phyloP scores from a whole-genome alignment of 2,329 filamentous ascomycete genomes.

The Aspergillus sp. region DNA sequence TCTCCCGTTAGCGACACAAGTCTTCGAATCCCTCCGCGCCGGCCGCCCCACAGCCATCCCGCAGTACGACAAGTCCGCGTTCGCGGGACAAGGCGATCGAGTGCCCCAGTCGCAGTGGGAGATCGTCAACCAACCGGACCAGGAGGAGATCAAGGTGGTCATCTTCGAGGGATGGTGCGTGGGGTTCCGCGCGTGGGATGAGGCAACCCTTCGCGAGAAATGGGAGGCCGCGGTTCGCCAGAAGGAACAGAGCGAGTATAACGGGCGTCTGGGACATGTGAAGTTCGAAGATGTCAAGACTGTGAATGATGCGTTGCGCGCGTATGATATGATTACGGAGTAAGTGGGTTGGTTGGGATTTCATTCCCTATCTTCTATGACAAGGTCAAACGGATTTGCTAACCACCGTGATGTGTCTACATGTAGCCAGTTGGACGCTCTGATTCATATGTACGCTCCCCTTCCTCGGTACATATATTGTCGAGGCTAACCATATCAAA shows the following conservation, averaged over 20 bases:
- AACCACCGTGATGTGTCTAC: constrained; percentile 5
- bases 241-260: constrained; percentile 51
- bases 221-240: constrained; percentile 50
- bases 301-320: constrained; percentile 58
- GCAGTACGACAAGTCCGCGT: constrained; percentile 80
- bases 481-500: constrained; percentile 19
- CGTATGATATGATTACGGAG: constrained; percentile 61
- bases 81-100: constrained; percentile 74
- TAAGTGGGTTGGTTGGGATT: constrained; percentile 24
- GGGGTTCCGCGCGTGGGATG: constrained; percentile 69
- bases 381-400: not conserved
- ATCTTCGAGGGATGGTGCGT: constrained; percentile 92
- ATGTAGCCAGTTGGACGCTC: constrained; percentile 56
- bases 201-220: constrained; percentile 54
- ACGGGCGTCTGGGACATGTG: constrained; percentile 54
- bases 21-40: constrained; percentile 61
- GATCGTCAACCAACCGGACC: constrained; percentile 42
- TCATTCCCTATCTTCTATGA: not conserved
- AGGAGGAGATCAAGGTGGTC: constrained; percentile 57
- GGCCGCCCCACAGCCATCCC: constrained; percentile 63
- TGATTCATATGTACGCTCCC: constrained; percentile 60
- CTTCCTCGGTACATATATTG: too few species aligned
- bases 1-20: constrained; percentile 59
- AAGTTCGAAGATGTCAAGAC: constrained; percentile 56
- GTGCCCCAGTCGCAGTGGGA: constrained; percentile 63